Conservation (phyloP, 306 rosid genomes). For the Abrus precatorius region DNA sequence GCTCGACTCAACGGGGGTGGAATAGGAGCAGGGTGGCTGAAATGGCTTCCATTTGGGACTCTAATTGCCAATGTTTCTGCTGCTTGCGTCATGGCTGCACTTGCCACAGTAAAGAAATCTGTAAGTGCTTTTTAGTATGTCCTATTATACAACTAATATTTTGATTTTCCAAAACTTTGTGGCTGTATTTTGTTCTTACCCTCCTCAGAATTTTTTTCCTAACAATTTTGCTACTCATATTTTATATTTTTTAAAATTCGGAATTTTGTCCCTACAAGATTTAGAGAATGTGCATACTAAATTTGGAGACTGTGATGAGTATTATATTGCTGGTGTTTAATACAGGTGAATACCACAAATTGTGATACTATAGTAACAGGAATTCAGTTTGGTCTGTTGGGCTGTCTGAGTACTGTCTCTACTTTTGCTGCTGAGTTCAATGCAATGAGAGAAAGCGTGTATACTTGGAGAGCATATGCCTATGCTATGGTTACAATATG, state of each 20-base stretch:
- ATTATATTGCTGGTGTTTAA: conserved; percentile 30
- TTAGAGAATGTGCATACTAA: background rate
- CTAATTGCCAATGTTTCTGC: conserved; percentile 86
- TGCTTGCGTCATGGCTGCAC: conserved; percentile 85
- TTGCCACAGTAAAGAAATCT: conserved; percentile 50
- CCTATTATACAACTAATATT: too few species aligned
- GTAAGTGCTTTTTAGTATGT: conserved; percentile 32
- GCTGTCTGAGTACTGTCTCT: conserved; percentile 91
- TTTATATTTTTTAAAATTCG: background rate
- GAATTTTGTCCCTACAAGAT: background rate
- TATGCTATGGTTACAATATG: conserved; percentile 70
- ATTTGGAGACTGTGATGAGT: background rate
- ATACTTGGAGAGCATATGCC: conserved; percentile 78
- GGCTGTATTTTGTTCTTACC: background rate
- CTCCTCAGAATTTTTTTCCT: too few species aligned
- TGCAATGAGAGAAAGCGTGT: conserved; percentile 75
- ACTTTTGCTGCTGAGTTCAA: conserved; percentile 88
- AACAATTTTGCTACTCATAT: too few species aligned
- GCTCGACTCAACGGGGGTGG: conserved; percentile 91
- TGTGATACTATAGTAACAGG: conserved; percentile 69
- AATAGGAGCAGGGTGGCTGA: conserved; percentile 62
- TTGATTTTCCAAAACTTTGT: background rate
- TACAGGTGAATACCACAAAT: conserved; percentile 66
- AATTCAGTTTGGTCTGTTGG: conserved; percentile 74
- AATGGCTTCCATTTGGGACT: conserved; percentile 93